Base-by-base conservation (phyloP, 306 rosid species). In the Cercis canadensis region DNA sequence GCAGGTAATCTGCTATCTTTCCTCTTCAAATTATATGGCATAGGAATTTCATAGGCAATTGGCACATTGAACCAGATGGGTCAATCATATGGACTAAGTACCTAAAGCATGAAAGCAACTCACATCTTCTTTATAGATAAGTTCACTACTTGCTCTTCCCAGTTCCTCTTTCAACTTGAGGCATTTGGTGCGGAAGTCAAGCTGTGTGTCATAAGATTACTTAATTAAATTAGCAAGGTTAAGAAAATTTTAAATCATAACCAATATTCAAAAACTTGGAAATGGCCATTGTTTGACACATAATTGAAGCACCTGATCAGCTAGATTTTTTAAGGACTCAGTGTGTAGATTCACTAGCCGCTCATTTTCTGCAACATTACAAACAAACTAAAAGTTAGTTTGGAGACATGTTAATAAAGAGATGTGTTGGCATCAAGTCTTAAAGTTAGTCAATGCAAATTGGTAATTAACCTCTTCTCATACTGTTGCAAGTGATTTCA, bases 331-430 rank as follows among this genome's bases (percentile, higher is more conserved):
- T 3, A 86, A 66, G 18, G 83, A 86, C 13, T 81, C 90, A 3
- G 80, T 61, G 76, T 86, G 79, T 53, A 81, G 67, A 69, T 83
- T 88, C 2, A 78, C 67, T 65, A 88, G 69, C 44, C 80, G 57
- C 59, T 84, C 85, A 52, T 84, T 88, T 80, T 90, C 97, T 90
- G 83, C 83, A 80, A 62, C 36, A 67, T 43, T 40, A 62, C 51
- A 66, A 21, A 40, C 40, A 46, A 37, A 72, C 19, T 8, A 37
- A 40, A 73, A 24, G 29, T 56, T 24, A 67, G 58, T 61, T 21
- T 19, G 11, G 67, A 56, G 7, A 41, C 14, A 33, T 6, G 34
- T n/a, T 36, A 49, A 24, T 24, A 24, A 24, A 37, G 43, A 33
- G 0, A 6, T 34, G 14, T 4, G 34, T 2, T 33, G 49, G 72